These are phyloP conservation scores for Cryphonectria japonica DNA, from an alignment of 2,329 filamentous ascomycete species.

Conservation along the genomic window DNA sequence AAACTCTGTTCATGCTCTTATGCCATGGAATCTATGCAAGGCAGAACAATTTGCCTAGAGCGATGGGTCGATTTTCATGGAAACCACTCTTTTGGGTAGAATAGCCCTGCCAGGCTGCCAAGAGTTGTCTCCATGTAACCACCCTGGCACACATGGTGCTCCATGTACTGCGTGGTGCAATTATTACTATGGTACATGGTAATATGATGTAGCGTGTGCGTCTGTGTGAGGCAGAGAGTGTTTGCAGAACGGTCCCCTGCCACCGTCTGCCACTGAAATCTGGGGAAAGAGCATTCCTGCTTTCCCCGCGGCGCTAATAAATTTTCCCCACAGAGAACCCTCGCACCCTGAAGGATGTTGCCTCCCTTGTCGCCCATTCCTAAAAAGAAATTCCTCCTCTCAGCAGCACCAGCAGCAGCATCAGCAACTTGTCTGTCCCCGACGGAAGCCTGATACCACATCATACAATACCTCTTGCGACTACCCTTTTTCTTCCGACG, in stretches of 20 bases:
- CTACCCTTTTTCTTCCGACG: not conserved
- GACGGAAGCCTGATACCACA: not conserved
- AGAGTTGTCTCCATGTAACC: not conserved
- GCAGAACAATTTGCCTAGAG: not conserved
- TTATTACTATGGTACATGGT: not conserved
- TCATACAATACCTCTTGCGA: not conserved
- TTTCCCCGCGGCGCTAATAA: conserved; percentile 10
- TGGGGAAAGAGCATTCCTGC: not conserved
- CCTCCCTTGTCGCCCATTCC: not conserved
- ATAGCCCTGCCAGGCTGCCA: not conserved
- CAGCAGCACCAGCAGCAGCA: not conserved
- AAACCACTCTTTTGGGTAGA: not conserved
- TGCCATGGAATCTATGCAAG: not conserved
- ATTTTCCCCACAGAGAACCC: conserved; percentile 7
- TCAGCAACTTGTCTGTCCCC: not conserved
- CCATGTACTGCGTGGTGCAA: not conserved
- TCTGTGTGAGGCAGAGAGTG: not conserved
- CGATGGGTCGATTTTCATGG: not conserved
- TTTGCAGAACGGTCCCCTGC: not conserved
- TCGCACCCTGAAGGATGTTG: conserved; percentile 1
- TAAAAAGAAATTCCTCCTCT: not conserved
- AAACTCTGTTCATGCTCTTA: not conserved
- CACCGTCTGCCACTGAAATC: not conserved
- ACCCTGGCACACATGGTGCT: not conserved
- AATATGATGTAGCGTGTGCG: not conserved